These are phyloP conservation scores for Kodamaea sp. DNA, from an alignment of 1,139 yeast genomes.

Conservation along the genomic window DNA sequence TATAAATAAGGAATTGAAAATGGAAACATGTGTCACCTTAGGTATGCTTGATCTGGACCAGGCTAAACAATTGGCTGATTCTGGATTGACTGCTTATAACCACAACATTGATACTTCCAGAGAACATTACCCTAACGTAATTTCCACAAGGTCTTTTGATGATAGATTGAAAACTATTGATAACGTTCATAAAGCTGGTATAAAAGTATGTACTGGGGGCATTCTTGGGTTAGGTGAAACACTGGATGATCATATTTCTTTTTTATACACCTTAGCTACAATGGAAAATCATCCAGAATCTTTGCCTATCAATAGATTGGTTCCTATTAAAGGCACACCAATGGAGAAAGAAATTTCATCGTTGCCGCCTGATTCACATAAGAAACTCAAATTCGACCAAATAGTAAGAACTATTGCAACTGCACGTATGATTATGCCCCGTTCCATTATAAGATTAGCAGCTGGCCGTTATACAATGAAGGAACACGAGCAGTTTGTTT, in stretches of 20 bases:
- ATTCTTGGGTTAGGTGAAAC: constrained; percentile 78
- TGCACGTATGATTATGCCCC: constrained; percentile 72
- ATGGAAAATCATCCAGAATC: constrained; percentile 74
- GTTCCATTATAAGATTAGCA: constrained; percentile 65
- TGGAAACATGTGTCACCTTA: constrained; percentile 78
- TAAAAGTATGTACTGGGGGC: constrained; percentile 77
- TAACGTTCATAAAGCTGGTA: constrained; percentile 62
- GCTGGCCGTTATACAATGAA: constrained; percentile 83
- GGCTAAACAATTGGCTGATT: constrained; percentile 53
- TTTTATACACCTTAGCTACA: constrained; percentile 62
- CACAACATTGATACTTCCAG: constrained; percentile 80
- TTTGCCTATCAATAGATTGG: constrained; percentile 73
- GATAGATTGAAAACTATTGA: constrained; percentile 65
- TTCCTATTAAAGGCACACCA: constrained; percentile 79
- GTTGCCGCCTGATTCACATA: constrained; percentile 35
- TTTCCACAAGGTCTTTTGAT: constrained; percentile 66
- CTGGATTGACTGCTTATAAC: constrained; percentile 78
- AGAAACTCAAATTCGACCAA: constrained; percentile 53
- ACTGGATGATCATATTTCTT: constrained; percentile 65
- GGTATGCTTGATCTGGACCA: constrained; percentile 72
- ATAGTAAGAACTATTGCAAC: constrained; percentile 70
- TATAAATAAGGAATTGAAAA: constrained; percentile 56
- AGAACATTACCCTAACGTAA: constrained; percentile 70
- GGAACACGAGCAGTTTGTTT: constrained; percentile 69
- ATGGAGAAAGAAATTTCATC: constrained; percentile 53